Evolutionary conservation across 2,329 filamentous ascomycete genomes (phyloP), one percentile per base, ranked within the genome.

Genomic region (Fusarium sp.): DNA sequence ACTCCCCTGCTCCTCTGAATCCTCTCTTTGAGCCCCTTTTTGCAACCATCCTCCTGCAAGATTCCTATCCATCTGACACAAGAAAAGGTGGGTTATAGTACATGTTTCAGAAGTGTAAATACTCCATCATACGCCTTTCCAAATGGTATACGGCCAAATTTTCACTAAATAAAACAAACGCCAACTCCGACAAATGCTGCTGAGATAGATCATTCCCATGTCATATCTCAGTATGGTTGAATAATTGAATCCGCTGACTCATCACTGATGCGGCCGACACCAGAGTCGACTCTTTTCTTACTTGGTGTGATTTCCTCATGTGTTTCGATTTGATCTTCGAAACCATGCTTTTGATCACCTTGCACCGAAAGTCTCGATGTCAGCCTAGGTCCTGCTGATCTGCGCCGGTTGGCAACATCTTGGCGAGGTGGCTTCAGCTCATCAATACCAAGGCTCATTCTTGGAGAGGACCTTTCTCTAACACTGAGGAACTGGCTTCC

Each of bases 221-320:
- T 17, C 33, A 18, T 37, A 41, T 53, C n/a, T 64, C 44, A 62
- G 58, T 64, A 55, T 27, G 62, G 42, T 44, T 58, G 38, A 59
- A 32, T 32, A n/a, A 55, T 50, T n/a, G 66, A 64, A 54, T 75
- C 75, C 15, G 64, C 69, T 12, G 76, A 77, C 15, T 78, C 77
- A 9, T 69, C 69, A 54, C 78, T 80, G 57, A 80, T 73, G 33
- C 76, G 76, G 2, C 77, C 80, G 23, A 81, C 71, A 1, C 79
- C 79, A 32, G 80, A 81, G 58, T 81, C 80, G 17, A 78, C 77
- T 26, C 78, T 73, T 64, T 78, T 78, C 70, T 80, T 80, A 33
- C 44, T 67, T 6, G 72, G 60, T n/a, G 67, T 67, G 30, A 69
- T 59, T 26, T 74, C 64, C 38, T 71, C 68, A 37, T 44, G 59